Base-by-base conservation (phyloP, 805 yeast species). In the Soucietia sequanensis region DNA sequence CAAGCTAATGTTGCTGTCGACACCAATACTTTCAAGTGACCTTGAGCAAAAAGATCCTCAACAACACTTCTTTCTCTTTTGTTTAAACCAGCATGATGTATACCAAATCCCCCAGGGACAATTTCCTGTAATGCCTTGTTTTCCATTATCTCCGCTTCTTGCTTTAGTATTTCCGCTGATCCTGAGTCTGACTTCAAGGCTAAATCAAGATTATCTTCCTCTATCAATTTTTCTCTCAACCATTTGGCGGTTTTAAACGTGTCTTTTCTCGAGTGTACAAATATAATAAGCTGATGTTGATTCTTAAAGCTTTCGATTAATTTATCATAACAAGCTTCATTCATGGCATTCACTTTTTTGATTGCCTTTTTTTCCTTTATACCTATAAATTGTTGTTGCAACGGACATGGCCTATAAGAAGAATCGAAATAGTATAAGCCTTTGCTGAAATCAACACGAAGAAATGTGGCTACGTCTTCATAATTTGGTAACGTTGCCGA, bases 401-500 rank as follows among this genome's bases (percentile, higher is more conserved):
- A 63, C 0, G 99, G 98, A 52, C 96, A 89, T 1, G 99, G 99
- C 51, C 99, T 71, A 51, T 71, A 91, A 4, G 84, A 68, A 0
- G 93, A 66, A 52, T 87, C 96, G 55, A 91, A 93, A 53, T 75
- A 87, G 54, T 85, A 90, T 4, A 89, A 48, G 0, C 91, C 90
- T 11, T 65, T 65, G 0, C 61, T 44, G 4, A 39, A 23, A 15
- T 78, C 78, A 4, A 86, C 96, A 23, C 80, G 65, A 31, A 93
- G 60, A 50, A 93, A 91, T 28, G 68, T 68, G 0, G 95, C 95
- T 23, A 91, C 97, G 57, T 91, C 97, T 40, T 62, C 56, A 52
- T 83, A 91, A 52, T 90, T 89, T 2, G 97, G 96, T 33, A 91
- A 70, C 0, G 98, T 90, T 0, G 98, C 98, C 1, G 97, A 89